phyloP scores from a whole-genome alignment of 805 yeast genomes.

The Hanseniaspora valbyensis region DNA sequence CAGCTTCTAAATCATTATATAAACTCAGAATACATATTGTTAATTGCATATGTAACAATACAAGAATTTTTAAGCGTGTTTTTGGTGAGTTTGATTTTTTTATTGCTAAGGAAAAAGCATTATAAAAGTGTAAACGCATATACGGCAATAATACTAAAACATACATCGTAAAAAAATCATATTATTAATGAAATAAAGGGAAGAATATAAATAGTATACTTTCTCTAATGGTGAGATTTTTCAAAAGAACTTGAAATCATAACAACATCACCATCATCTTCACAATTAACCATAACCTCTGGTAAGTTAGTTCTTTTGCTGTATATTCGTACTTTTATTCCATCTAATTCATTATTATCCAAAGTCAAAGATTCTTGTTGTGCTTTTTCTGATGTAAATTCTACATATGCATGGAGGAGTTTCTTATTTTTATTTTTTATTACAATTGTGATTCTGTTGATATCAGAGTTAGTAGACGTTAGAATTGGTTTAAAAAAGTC shows the following conservation, averaged over 20 bases:
- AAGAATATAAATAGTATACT: no score
- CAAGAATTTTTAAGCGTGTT: no score
- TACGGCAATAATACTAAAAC: no score
- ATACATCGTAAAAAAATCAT: no score
- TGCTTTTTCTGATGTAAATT: constrained; percentile 37
- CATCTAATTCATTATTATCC: constrained; percentile 36
- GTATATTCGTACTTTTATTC: constrained; percentile 38
- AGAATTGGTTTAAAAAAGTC: constrained; percentile 32
- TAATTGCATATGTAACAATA: no score
- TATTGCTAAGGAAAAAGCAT: no score
- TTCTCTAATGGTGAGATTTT: not conserved
- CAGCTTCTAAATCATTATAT: no score
- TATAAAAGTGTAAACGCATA: no score
- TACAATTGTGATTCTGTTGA: constrained; percentile 44
- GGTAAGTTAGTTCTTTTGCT: constrained; percentile 47
- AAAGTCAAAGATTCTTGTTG: constrained; percentile 39
- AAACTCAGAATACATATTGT: no score
- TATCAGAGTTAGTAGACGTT: constrained; percentile 29
- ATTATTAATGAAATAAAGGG: no score
- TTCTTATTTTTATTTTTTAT: constrained; percentile 17
- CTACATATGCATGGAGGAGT: constrained; percentile 37
- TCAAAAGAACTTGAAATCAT: not conserved
- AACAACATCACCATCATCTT: constrained; percentile 11
- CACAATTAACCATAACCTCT: constrained; percentile 23
- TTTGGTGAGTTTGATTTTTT: no score